A percentile compares a stretch with the other conserved stretches of the same genome.
Conservation (phyloP, 768 basidiomycete genomes). For the Tylopilus rubrobrunneus region DNA sequence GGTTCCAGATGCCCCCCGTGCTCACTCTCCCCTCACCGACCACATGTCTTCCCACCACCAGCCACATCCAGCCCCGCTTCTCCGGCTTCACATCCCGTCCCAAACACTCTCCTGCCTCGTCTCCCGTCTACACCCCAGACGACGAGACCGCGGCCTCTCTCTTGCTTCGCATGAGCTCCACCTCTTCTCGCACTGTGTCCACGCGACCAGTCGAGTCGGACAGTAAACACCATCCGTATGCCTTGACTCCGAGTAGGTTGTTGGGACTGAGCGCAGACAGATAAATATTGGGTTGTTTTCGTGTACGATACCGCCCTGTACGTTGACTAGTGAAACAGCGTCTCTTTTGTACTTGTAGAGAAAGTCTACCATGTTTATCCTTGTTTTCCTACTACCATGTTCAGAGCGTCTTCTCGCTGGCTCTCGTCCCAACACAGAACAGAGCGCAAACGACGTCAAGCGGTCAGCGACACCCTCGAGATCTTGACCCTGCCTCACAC, state of each 20-base stretch:
- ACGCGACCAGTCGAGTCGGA: not conserved
- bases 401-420: not conserved
- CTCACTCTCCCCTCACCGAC: conserved; percentile 38
- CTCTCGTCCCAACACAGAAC: conserved; percentile 26
- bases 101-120: conserved; percentile 21
- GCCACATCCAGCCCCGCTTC: conserved; percentile 21
- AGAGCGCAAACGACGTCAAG: conserved; percentile 74
- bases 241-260: conserved; percentile 26
- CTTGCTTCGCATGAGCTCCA: conserved; percentile 55
- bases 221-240: not conserved
- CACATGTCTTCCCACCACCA: conserved; percentile 12
- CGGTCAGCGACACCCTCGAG: conserved; percentile 38
- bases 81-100: conserved; percentile 19
- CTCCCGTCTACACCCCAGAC: conserved; percentile 41
- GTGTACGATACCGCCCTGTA: conserved; percentile 2
- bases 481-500: conserved; percentile 2
- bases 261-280: conserved; percentile 20
- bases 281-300: not conserved
- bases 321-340: not conserved
- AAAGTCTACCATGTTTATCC: not conserved
- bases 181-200: conserved; percentile 11
- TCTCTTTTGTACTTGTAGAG: not conserved
- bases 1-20: conserved; percentile 35
- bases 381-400: not conserved
- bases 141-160: conserved; percentile 70